phyloP scores from a whole-genome alignment of 345 rosid species.

The Brassica juncea region DNA sequence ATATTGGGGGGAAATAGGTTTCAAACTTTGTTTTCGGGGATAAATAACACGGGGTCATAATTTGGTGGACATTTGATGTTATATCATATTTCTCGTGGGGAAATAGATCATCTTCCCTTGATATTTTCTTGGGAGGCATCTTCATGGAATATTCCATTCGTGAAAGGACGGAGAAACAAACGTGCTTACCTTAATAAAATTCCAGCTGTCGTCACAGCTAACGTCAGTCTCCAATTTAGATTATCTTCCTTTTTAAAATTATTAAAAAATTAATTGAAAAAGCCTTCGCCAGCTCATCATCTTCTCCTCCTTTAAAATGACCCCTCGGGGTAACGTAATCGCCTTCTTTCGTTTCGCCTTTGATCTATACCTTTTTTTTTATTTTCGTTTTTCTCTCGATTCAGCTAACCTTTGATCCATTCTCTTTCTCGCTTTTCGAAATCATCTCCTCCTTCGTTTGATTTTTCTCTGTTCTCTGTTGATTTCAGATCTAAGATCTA shows the following conservation, averaged over 20 bases:
- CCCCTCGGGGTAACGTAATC: not conserved
- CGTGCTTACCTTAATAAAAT: conserved; percentile 12
- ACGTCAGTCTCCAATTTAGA: conserved; percentile 15
- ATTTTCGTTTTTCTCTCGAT: conserved; percentile 19
- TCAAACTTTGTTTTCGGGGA: too few species aligned
- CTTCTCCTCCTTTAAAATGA: conserved; percentile 28
- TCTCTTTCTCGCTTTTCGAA: not conserved
- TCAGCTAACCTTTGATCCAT: conserved; percentile 34
- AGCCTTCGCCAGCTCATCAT: conserved; percentile 24
- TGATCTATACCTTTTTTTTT: not conserved
- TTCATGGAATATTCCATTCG: conserved; percentile 30
- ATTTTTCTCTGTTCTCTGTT: conserved; percentile 11
- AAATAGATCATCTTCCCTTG: not conserved
- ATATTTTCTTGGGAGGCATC: conserved; percentile 20
- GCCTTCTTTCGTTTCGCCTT: conserved; percentile 42
- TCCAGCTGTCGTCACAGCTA: conserved; percentile 32
- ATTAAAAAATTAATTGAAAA: not conserved
- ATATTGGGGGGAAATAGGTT: too few species aligned
- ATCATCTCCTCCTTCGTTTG: not conserved
- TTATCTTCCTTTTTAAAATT: conserved; percentile 4
- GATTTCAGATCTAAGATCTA: conserved; percentile 37
- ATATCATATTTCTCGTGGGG: too few species aligned
- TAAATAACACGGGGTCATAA: too few species aligned
- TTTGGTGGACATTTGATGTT: too few species aligned
- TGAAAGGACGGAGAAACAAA: conserved; percentile 28